Conservation (phyloP, 305 asterid genomes). For the Fraxinus sp. region DNA sequence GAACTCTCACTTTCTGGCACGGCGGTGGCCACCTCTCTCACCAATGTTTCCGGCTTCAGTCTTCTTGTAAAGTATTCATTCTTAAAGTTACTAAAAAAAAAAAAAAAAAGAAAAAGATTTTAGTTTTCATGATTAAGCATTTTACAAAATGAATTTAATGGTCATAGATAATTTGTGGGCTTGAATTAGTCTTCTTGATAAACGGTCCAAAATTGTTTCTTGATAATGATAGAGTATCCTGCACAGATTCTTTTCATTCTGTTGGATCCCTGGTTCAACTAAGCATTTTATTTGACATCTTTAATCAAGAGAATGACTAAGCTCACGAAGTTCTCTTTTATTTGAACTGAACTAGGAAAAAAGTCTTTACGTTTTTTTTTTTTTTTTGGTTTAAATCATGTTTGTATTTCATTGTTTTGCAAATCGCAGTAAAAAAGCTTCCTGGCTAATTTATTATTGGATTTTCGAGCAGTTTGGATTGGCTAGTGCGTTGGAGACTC, state of each 20-base stretch:
- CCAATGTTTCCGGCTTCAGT: slow-evolving; percentile 58
- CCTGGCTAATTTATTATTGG: not conserved
- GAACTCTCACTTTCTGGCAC: slow-evolving; percentile 56
- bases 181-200: not conserved
- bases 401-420: not conserved
- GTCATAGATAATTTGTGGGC: not conserved
- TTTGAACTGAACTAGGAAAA: not conserved
- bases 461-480: slow-evolving; percentile 50
- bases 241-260: not conserved
- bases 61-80: slow-evolving; percentile 33
- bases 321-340: not conserved
- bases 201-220: not conserved
- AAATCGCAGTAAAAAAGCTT: not conserved
- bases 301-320: not conserved
- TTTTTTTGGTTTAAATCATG: too few species aligned
- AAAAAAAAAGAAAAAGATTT: not conserved
- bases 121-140: not conserved
- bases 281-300: not conserved
- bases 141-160: not conserved
- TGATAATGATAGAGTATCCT: not conserved
- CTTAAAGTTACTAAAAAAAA: not conserved
- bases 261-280: not conserved
- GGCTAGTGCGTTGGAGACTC: slow-evolving; percentile 67
- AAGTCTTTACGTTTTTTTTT: too few species aligned
- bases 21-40: slow-evolving; percentile 55